A percentile compares a stretch with the other conserved stretches of the same genome.
Conservation (phyloP, 2,329 filamentous ascomycete species). For the Paecilomyces niveus region DNA sequence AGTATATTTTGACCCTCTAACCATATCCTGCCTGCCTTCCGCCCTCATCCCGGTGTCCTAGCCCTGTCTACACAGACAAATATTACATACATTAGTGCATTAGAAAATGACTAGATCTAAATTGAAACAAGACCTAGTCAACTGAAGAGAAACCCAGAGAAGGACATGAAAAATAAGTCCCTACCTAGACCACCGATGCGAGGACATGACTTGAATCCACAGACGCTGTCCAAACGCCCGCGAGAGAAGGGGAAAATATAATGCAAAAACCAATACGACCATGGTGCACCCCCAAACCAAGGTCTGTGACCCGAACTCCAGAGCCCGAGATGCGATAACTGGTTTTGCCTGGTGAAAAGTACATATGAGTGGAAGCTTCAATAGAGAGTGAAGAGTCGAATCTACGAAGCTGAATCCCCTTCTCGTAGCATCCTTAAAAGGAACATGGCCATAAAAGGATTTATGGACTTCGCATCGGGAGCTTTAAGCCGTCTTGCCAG, state of each 20-base stretch:
- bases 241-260: not conserved
- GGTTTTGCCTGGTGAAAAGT: not conserved
- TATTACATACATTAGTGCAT: not conserved
- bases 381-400: not conserved
- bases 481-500: constrained; percentile 19
- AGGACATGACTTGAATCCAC: not conserved
- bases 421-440: not conserved
- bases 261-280: not conserved
- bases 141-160: not conserved
- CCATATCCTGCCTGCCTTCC: not conserved
- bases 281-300: not conserved
- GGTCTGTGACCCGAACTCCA: not conserved
- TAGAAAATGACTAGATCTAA: constrained; percentile 1
- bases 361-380: not conserved
- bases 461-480: not conserved
- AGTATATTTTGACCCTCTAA: not conserved
- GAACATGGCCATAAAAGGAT: not conserved
- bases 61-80: not conserved
- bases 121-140: not conserved
- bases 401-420: not conserved
- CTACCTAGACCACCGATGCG: not conserved
- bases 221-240: not conserved
- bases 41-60: not conserved
- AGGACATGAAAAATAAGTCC: not conserved
- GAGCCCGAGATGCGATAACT: not conserved